phyloP scores from a whole-genome alignment of 352 stramenopile genomes.

The Globisporangium emineosum region DNA sequence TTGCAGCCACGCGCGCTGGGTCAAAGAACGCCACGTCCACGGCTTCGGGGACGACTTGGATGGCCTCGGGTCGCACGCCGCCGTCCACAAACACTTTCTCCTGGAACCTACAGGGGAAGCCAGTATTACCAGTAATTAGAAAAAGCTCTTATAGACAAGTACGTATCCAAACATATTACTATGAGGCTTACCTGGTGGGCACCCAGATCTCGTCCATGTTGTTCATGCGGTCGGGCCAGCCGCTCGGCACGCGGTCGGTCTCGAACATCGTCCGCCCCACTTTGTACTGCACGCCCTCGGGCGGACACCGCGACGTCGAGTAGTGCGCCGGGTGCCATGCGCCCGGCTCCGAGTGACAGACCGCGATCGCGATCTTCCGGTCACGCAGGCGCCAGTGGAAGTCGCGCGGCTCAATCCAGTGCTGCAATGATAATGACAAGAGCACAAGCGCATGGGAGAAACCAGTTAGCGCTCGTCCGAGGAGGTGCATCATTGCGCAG shows the following conservation, averaged over 20 bases:
- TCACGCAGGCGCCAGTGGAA: slow-evolving; percentile 53
- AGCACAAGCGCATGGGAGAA: neutral
- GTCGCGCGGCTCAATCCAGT: slow-evolving; percentile 75
- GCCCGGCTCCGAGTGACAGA: slow-evolving; percentile 93
- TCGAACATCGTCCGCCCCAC: slow-evolving; percentile 95
- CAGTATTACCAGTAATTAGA: too few species aligned
- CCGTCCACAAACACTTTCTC: slow-evolving; percentile 65
- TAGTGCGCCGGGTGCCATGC: slow-evolving; percentile 87
- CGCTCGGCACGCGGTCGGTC: slow-evolving; percentile 89
- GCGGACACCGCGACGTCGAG: slow-evolving; percentile 66
- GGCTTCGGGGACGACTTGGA: slow-evolving; percentile 83
- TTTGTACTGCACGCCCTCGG: slow-evolving; percentile 38
- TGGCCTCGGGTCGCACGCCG: slow-evolving; percentile 42
- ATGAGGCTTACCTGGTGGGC: slow-evolving; percentile 52
- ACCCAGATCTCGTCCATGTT: slow-evolving; percentile 94
- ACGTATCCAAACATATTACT: neutral
- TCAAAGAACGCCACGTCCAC: slow-evolving; percentile 91
- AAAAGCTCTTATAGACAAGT: too few species aligned
- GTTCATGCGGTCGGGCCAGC: slow-evolving; percentile 87
- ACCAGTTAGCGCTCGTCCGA: slow-evolving; percentile 7
- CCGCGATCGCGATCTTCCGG: slow-evolving; percentile 47
- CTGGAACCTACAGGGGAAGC: slow-evolving; percentile 46
- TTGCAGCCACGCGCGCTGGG: slow-evolving; percentile 35
- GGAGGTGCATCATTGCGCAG: neutral
- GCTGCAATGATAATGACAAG: slow-evolving; percentile 20